Conservation (phyloP, 352 stramenopile species). For the Globisporangium orthogonon region DNA sequence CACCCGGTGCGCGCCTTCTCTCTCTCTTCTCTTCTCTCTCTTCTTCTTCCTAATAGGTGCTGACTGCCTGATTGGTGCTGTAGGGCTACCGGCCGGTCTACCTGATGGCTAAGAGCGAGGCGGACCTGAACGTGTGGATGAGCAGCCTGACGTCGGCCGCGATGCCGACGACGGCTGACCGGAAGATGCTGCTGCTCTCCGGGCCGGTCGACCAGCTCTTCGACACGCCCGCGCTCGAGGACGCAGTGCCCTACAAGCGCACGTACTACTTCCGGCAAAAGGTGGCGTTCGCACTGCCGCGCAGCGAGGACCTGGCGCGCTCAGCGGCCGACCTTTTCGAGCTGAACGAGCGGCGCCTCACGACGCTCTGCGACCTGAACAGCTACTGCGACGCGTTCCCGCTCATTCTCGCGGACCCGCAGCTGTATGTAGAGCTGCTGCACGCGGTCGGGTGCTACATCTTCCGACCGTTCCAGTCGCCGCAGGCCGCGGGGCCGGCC, state of each 20-base stretch:
- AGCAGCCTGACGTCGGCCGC: conserved; percentile 76
- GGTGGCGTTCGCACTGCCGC: conserved; percentile 70
- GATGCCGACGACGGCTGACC: conserved; percentile 64
- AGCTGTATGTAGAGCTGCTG: conserved; percentile 76
- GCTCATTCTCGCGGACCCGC: conserved; percentile 73
- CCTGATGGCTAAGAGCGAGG: conserved; percentile 82
- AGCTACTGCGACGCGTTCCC: conserved; percentile 82
- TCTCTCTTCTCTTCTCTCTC: neutral
- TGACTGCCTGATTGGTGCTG: conserved; percentile 3
- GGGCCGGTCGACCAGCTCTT: conserved; percentile 65
- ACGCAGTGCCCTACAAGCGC: conserved; percentile 76
- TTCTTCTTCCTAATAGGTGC: neutral
- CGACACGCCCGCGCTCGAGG: conserved; percentile 71
- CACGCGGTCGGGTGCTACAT: conserved; percentile 79
- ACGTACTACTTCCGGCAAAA: conserved; percentile 85
- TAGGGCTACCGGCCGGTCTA: conserved; percentile 79
- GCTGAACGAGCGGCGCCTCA: conserved; percentile 78
- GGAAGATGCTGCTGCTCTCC: conserved; percentile 57
- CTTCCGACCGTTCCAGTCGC: conserved; percentile 64
- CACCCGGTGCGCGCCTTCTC: conserved; percentile 41
- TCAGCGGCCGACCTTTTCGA: conserved; percentile 66
- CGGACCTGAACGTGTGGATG: conserved; percentile 81
- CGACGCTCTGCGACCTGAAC: conserved; percentile 79
- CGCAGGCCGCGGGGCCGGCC: conserved; percentile 42
- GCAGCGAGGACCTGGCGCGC: conserved; percentile 41